These are phyloP conservation scores for Pseudopithomyces chartarum DNA, from an alignment of 2,329 filamentous ascomycete genomes.

Conservation along the genomic window DNA sequence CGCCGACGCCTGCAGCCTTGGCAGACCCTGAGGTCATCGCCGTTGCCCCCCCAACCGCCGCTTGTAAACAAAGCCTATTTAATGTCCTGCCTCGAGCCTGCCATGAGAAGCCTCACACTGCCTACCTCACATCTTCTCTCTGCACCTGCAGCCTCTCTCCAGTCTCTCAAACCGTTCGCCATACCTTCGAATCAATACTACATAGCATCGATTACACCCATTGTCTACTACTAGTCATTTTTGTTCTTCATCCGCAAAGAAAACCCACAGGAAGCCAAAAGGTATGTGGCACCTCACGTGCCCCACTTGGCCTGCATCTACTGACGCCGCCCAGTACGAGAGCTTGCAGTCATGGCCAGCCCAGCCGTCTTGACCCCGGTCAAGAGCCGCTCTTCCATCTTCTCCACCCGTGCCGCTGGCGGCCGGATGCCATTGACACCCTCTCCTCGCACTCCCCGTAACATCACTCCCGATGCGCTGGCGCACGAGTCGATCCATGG, in stretches of 20 bases:
- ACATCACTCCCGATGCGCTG: constrained; percentile 53
- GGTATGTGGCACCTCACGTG: constrained; percentile 25
- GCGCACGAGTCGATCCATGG: constrained; percentile 71
- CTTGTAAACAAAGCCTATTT: constrained; percentile 44
- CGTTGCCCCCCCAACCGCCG: constrained; percentile 37
- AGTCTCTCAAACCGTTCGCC: constrained; percentile 17
- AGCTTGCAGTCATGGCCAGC: constrained; percentile 72
- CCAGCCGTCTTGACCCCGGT: constrained; percentile 83
- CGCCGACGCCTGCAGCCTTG: not conserved
- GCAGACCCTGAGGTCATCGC: constrained; percentile 36
- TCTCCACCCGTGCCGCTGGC: constrained; percentile 89
- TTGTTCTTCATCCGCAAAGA: constrained; percentile 34
- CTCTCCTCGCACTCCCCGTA: constrained; percentile 71
- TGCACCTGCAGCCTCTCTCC: constrained; percentile 17
- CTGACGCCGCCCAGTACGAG: constrained; percentile 31
- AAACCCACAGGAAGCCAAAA: constrained; percentile 26
- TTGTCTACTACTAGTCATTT: constrained; percentile 45
- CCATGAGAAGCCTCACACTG: constrained; percentile 21
- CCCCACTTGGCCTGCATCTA: not conserved
- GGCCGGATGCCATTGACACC: constrained; percentile 94
- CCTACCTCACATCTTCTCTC: constrained; percentile 13
- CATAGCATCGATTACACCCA: constrained; percentile 45
- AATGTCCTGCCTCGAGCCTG: constrained; percentile 30
- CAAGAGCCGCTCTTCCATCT: constrained; percentile 93
- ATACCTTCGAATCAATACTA: constrained; percentile 45